Conservation (phyloP, 768 basidiomycete genomes). For the Lepiota venenata region DNA sequence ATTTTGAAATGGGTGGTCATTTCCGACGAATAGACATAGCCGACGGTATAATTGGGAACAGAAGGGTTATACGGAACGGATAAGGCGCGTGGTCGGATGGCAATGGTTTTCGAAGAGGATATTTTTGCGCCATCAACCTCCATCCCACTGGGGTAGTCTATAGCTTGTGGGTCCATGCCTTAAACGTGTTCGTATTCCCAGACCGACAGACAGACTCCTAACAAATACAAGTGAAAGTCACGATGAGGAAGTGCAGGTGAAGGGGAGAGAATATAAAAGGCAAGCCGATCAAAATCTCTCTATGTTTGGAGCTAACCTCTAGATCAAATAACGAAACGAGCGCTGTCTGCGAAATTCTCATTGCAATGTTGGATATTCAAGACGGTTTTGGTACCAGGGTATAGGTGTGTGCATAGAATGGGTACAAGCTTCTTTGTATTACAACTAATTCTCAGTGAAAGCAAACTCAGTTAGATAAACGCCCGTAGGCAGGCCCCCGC, state of each 20-base stretch:
- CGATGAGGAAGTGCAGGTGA: neutral
- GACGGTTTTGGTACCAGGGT: neutral
- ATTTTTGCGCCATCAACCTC: conserved; percentile 11
- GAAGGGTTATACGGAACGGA: conserved; percentile 35
- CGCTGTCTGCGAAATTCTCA: neutral
- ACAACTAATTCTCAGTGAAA: neutral
- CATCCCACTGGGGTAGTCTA: conserved; percentile 12
- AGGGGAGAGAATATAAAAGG: conserved; percentile 10
- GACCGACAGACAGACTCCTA: neutral
- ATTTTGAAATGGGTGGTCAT: conserved; percentile 84
- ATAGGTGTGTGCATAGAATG: neutral
- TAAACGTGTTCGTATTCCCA: neutral
- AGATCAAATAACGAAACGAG: conserved; percentile 6
- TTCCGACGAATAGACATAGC: conserved; percentile 80
- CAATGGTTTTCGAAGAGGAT: neutral
- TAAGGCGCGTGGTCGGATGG: conserved; percentile 32
- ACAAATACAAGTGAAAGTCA: neutral
- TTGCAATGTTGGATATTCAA: neutral
- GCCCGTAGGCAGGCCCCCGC: neutral
- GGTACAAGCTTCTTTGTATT: too few species aligned
- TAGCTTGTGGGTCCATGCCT: neutral
- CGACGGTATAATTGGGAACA: conserved; percentile 48
- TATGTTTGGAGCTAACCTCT: conserved; percentile 10
- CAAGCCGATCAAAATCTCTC: conserved; percentile 4
- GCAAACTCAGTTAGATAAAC: neutral